A percentile compares a stretch with the other conserved stretches of the same genome.
Evolutionary conservation across 2,329 filamentous ascomycete species (phyloP).

Genomic region (Fusarium sp.): DNA sequence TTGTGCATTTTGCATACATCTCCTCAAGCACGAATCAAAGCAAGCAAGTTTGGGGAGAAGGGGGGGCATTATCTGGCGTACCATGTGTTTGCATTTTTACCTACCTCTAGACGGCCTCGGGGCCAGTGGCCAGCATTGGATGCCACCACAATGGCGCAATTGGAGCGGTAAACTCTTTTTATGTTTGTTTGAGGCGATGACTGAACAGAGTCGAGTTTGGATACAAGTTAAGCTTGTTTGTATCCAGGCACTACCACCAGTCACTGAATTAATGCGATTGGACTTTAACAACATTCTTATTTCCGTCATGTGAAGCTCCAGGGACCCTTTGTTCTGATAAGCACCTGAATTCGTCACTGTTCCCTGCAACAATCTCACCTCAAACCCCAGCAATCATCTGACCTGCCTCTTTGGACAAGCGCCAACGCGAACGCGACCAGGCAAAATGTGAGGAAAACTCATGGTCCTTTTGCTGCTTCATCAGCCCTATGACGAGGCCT

Average conservation of each 20-base stretch:
- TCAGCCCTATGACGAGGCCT: background rate
- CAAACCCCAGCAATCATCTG: background rate
- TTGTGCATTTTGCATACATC: background rate
- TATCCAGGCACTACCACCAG: background rate
- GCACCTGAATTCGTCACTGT: background rate
- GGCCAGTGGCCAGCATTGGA: background rate
- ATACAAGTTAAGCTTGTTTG: background rate
- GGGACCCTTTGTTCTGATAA: background rate
- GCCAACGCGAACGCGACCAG: background rate
- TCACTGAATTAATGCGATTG: background rate
- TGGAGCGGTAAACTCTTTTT: background rate
- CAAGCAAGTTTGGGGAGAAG: background rate
- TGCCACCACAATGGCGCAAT: constrained; percentile 12
- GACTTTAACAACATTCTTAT: background rate
- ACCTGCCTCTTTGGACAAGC: constrained; percentile 6
- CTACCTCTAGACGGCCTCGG: background rate
- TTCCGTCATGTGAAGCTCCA: background rate
- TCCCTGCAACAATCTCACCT: background rate
- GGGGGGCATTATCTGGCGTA: constrained; percentile 27
- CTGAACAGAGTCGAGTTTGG: background rate
- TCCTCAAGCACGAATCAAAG: constrained; percentile 2
- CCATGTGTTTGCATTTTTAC: constrained; percentile 7
- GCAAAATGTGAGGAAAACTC: background rate
- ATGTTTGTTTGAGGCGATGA: background rate
- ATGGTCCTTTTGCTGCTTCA: background rate